A percentile compares a stretch with the other conserved stretches of the same genome.
Conservation (phyloP, 2,329 filamentous ascomycete genomes). For the Monosporascus sp. region DNA sequence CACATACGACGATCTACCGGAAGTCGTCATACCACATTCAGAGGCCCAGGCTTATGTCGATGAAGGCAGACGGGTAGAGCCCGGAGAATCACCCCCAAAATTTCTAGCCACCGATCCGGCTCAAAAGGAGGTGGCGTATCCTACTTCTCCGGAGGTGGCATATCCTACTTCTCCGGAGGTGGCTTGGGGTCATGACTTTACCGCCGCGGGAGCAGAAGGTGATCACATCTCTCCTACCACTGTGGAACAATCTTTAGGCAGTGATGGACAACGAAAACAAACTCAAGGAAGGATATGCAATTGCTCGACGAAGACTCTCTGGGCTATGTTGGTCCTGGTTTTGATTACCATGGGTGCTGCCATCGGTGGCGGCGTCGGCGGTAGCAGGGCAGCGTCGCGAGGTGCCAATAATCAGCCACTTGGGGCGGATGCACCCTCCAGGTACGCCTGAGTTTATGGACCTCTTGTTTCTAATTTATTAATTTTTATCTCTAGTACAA, state of each 20-base stretch:
- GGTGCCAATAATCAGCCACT: background rate
- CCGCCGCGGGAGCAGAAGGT: too few species aligned
- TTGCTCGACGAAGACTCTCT: background rate
- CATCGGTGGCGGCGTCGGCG: background rate
- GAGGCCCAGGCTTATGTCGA: background rate
- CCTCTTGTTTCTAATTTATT: background rate
- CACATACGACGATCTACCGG: background rate
- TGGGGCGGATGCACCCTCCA: background rate
- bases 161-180: background rate
- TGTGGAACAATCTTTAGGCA: too few species aligned
- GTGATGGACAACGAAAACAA: too few species aligned
- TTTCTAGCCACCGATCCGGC: background rate
- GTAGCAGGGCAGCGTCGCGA: background rate
- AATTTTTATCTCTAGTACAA: background rate
- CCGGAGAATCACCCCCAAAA: background rate
- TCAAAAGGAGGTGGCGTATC: background rate
- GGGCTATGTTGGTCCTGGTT: background rate
- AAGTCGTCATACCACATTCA: background rate
- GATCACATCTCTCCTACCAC: too few species aligned
- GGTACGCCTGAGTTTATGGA: background rate
- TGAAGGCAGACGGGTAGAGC: background rate
- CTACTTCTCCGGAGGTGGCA: background rate
- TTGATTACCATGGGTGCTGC: background rate
- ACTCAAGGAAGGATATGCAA: background rate
- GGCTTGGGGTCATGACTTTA: background rate